Base-by-base conservation (phyloP, 805 yeast genomes). In the Candida gorgasii region DNA sequence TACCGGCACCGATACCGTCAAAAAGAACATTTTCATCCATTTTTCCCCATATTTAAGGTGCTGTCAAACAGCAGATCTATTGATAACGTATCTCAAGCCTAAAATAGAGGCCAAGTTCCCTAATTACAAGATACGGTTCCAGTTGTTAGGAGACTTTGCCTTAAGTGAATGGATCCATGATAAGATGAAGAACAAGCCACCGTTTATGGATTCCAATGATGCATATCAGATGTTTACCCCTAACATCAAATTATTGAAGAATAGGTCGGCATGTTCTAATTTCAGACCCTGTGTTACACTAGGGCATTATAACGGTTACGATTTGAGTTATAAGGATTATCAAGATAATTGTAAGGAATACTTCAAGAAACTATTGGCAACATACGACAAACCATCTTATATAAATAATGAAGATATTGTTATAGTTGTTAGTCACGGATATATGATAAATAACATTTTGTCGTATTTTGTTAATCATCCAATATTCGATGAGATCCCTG, bases 181-280 rank as follows among this genome's bases (percentile, higher is more conserved):
- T 37, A 59, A 61, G 27, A 69, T 69, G 75, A 55, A 50, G 40
- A 58, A 66, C 38, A 63, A 68, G 47, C 73, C 75, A 8, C 75
- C 74, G 4, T 67, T 65, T 45, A 45, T 51, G 28, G 76, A 70
- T 53, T 63, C 72, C 40, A 65, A 67, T 40, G 74, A 70, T 50
- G 76, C 74, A 3, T 70, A 70, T 51, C 65, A 67, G 43, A 66
- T 70, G 73, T 70, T 68, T 44, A 69, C 72, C 5, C 73, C 75
- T 29, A 70, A 70, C 50, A 49, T 70, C 41, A 68, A 64, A 50
- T 41, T 48, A 38, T 47, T 70, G 47, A 54, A 55, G 30, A 70
- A 70, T 48, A 55, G 60, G 34, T 50, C 55, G 24, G 52, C 58
- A 28, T 59, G 65, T 45, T 62, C 69, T 35, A 69, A 67, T 47